Evolutionary conservation across 148 eudicot species (phyloP), one percentile per base, ranked within the genome.

Genomic region (Arctostaphylos glauca): DNA sequence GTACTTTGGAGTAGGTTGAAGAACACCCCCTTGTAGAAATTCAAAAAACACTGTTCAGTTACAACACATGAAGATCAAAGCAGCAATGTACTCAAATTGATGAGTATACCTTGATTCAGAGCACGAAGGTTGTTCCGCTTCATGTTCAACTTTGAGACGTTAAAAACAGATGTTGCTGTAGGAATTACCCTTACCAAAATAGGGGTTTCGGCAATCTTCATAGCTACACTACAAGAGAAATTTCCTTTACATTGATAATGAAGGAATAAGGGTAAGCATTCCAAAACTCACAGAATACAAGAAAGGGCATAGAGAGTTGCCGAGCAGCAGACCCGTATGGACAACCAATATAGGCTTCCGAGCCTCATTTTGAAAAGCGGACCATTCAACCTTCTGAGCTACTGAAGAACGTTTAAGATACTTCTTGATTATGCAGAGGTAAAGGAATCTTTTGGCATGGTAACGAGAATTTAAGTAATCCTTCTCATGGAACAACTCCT

Each of bases 381-480:
- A 88, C 99, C 98, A 93, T 81, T 88, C 90, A 46, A 94, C 86
- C 86, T 89, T 92, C 64, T 87, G 82, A 54, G 86, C 50, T 58
- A 81, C 48, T 25, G 92, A 81, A 84, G 94, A 94, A 55, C 84
- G 76, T 82, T 88, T 79, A 84, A 96, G 84, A 86, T 94, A 87
- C 85, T 89, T 94, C 90, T 94, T 96, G 70, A 96, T 87, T 55
- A 90, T 77, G 82, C 97, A 91, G 38, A 96, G 95, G 84, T 96
- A 96, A 38, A 96, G 95, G 78, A 90, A 94, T 84, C 99, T 93
- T 91, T 96, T 96, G 82, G 97, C 98, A 91, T 94, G 95, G 88
- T 94, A 96, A 49, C 98, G 90, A 81, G 94, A 86, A 87, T 96
- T 93, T 83, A 96, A 86, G 84, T 92, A 94, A 87, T 96, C 99